Base-by-base conservation (phyloP, 1,284 basidiomycete genomes). In the Paramarasmius palmivorus region DNA sequence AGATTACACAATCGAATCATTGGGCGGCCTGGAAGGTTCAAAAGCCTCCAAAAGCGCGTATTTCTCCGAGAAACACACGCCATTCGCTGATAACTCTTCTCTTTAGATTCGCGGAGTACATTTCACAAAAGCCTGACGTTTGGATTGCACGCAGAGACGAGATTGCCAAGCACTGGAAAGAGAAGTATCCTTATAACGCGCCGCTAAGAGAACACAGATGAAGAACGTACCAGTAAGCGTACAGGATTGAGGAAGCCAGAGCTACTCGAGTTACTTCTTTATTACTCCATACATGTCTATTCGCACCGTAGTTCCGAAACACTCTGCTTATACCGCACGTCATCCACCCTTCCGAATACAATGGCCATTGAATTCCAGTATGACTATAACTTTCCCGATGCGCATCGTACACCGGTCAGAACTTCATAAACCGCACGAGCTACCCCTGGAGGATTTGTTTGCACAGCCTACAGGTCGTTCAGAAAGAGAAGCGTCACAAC, bases 371-470 rank as follows among this genome's bases (percentile, higher is more conserved):
- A n/a, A n/a, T n/a, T n/a, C n/a, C n/a, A n/a, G n/a, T n/a, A n/a
- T 32, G 2, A 14, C 26, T 46, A 46, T 8, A 46, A 29, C 25
- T 46, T 46, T 22, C 25, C 23, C 6, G 44, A 26, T 32, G 29
- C 12, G 12, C 26, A 9, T 1, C n/a, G 3, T 32, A 8, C 12
- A 14, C 39, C 26, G 12, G 25, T 26, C 9, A 72, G 58, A 0
- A 65, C 66, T 14, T 67, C 61, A 35, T 61, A 63, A 7, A 74
- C 65, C 47, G 64, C 65, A 47, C 63, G 48, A 3, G 72, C 71
- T 15, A 73, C 52, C 20, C 67, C 68, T 2, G 50, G 54, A 15
- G 71, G 72, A 50, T 70, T 67, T 47, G 63, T 65, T 57, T 73
- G 71, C 2, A 64, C 57, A 1, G 70, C 57, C 70, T 72, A 42